These are phyloP conservation scores for Talaromyces amestolkiae DNA, from an alignment of 2,329 filamentous ascomycete genomes.

Conservation along the genomic window DNA sequence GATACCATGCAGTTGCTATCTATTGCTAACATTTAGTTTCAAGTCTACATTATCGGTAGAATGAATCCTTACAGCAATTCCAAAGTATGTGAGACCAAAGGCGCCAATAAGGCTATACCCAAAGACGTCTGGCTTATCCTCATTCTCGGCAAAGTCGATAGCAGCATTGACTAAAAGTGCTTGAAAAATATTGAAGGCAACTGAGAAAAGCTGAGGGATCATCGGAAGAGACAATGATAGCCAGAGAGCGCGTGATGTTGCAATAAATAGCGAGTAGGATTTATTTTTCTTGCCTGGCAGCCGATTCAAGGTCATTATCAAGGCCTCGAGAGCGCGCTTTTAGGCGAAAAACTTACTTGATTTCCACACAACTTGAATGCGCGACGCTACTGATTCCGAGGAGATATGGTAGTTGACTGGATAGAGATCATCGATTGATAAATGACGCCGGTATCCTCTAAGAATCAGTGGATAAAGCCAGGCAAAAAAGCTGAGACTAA, in stretches of 20 bases:
- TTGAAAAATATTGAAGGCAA: constrained; percentile 37
- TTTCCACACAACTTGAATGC: neutral
- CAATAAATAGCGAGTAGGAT: constrained; percentile 12
- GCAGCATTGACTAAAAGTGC: constrained; percentile 40
- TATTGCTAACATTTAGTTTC: constrained; percentile 18
- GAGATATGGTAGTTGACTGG: neutral
- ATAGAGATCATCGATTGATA: constrained; percentile 15
- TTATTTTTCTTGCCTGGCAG: constrained; percentile 15
- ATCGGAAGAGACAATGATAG: constrained; percentile 7
- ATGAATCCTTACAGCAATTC: constrained; percentile 37
- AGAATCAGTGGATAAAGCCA: constrained; percentile 8
- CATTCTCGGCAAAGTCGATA: constrained; percentile 32
- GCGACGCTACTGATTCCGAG: neutral
- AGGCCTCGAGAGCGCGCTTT: neutral
- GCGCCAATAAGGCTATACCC: constrained; percentile 47
- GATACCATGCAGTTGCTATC: constrained; percentile 40
- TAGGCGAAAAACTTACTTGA: constrained; percentile 8
- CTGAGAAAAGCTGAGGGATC: constrained; percentile 32
- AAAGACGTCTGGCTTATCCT: constrained; percentile 27
- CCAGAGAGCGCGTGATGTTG: constrained; percentile 6
- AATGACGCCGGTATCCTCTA: constrained; percentile 3
- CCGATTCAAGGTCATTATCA: neutral
- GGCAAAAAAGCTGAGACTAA: constrained; percentile 12
- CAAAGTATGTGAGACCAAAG: constrained; percentile 43
- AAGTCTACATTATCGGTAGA: neutral